Evolutionary conservation across 306 rosid genomes (phyloP).

Genomic region (Ormosia emarginata): DNA sequence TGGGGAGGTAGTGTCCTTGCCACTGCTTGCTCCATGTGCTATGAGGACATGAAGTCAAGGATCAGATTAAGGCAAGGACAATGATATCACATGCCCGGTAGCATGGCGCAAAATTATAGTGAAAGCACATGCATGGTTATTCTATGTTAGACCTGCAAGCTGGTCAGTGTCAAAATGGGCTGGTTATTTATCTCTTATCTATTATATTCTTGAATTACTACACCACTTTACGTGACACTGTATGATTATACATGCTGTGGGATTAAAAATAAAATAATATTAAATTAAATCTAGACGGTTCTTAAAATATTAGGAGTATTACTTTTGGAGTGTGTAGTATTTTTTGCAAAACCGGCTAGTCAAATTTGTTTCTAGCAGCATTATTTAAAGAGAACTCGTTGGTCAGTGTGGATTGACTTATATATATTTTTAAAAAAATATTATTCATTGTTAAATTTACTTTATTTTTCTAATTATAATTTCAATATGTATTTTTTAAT

Average conservation of each 20-base stretch:
- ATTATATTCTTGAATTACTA: too few relatives aligned
- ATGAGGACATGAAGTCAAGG: constrained; percentile 23
- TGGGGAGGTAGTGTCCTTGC: not conserved
- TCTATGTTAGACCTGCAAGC: not conserved
- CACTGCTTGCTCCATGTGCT: constrained; percentile 27
- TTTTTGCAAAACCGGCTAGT: not conserved
- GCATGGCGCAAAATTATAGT: constrained; percentile 22
- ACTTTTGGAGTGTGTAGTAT: too few relatives aligned
- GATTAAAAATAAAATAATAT: too few relatives aligned
- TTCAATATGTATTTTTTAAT: not conserved
- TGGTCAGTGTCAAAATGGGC: constrained; percentile 26
- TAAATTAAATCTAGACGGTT: too few relatives aligned
- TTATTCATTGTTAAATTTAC: not conserved
- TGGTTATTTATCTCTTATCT: constrained; percentile 12
- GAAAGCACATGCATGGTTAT: constrained; percentile 28
- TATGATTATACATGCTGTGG: too few relatives aligned
- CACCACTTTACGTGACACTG: too few relatives aligned
- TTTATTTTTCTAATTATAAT: not conserved
- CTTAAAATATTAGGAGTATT: too few relatives aligned
- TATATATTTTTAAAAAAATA: not conserved
- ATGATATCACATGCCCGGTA: constrained; percentile 28
- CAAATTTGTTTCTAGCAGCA: constrained; percentile 15
- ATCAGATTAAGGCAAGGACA: constrained; percentile 18
- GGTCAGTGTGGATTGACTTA: not conserved
- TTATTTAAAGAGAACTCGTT: not conserved